Evolutionary conservation across 2,329 filamentous ascomycete genomes (phyloP).

Genomic region (Hysterium pulicare): DNA sequence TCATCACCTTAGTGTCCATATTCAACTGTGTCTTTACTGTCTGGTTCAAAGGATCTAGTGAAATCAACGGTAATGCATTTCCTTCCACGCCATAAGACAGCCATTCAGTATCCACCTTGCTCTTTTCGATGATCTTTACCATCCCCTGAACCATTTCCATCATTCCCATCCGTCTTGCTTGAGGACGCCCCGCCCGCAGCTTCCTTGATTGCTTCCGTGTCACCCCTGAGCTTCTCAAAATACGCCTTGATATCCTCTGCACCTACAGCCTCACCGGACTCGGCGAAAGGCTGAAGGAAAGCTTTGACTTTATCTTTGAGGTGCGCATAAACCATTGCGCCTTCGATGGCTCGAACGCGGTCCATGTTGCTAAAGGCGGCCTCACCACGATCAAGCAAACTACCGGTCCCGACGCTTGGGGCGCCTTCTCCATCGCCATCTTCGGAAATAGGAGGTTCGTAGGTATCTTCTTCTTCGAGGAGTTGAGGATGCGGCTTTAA

Average conservation of each 20-base stretch:
- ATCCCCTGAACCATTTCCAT: slow-evolving; percentile 17
- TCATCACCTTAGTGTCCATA: too few species aligned
- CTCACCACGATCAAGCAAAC: slow-evolving; percentile 86
- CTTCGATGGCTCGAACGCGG: slow-evolving; percentile 85
- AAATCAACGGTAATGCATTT: too few species aligned
- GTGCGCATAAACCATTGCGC: slow-evolving; percentile 97
- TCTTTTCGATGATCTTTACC: slow-evolving; percentile 31
- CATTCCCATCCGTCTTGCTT: slow-evolving; percentile 22
- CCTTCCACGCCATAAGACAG: too few species aligned
- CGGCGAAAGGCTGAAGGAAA: slow-evolving; percentile 90
- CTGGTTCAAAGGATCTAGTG: too few species aligned
- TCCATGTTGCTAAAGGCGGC: slow-evolving; percentile 89
- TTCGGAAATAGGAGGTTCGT: slow-evolving; percentile 81
- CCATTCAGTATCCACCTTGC: slow-evolving; percentile 38
- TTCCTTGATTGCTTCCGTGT: slow-evolving; percentile 65
- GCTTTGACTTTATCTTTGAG: slow-evolving; percentile 93
- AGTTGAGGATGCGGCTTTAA: slow-evolving; percentile 73
- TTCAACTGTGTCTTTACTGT: too few species aligned
- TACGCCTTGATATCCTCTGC: slow-evolving; percentile 96
- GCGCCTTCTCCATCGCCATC: slow-evolving; percentile 51
- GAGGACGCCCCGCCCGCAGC: slow-evolving; percentile 25
- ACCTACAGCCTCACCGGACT: slow-evolving; percentile 81
- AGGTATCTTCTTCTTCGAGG: slow-evolving; percentile 89
- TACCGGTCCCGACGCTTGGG: slow-evolving; percentile 67
- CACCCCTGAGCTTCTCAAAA: slow-evolving; percentile 90